These are phyloP conservation scores for Striga hermonthica DNA, from an alignment of 305 asterid species.

Conservation along the genomic window DNA sequence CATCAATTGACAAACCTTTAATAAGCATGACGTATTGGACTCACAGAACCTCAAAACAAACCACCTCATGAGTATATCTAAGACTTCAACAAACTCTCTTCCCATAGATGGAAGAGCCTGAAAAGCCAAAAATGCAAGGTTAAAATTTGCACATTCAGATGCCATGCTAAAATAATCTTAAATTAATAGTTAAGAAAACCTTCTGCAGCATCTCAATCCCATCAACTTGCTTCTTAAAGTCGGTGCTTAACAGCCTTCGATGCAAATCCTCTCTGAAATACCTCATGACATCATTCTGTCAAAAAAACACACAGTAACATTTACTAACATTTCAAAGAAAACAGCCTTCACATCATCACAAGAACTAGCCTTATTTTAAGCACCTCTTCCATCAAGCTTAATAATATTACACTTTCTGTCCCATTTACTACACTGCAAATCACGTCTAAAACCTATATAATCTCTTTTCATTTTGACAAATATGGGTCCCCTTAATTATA, in stretches of 20 bases:
- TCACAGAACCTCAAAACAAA: conserved; percentile 90
- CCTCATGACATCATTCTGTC: conserved; percentile 86
- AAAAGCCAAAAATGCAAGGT: conserved; percentile 33
- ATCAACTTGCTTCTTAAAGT: conserved; percentile 98
- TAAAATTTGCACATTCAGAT: conserved; percentile 27
- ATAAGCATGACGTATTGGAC: conserved; percentile 91
- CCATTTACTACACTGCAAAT: background rate
- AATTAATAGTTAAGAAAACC: conserved; percentile 44
- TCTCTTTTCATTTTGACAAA: background rate
- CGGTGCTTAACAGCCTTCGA: conserved; percentile 77
- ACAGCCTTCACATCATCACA: conserved; percentile 3
- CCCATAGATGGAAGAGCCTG: conserved; percentile 82
- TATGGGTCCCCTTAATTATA: conserved; percentile 15
- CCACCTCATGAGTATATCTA: conserved; percentile 91
- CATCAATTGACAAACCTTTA: conserved; percentile 52
- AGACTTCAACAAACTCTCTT: conserved; percentile 81
- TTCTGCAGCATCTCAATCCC: conserved; percentile 98
- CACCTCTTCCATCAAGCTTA: background rate
- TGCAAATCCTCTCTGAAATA: conserved; percentile 95
- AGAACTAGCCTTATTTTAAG: conserved; percentile 2
- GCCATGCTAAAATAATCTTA: conserved; percentile 23
- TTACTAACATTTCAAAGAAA: conserved; percentile 21
- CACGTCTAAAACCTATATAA: conserved; percentile 11
- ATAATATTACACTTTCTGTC: background rate
- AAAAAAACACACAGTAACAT: conserved; percentile 23